Evolutionary conservation across 1,139 yeast species (phyloP), one percentile per base, ranked within the genome.

Genomic region (Blastobotrys aristatus): DNA sequence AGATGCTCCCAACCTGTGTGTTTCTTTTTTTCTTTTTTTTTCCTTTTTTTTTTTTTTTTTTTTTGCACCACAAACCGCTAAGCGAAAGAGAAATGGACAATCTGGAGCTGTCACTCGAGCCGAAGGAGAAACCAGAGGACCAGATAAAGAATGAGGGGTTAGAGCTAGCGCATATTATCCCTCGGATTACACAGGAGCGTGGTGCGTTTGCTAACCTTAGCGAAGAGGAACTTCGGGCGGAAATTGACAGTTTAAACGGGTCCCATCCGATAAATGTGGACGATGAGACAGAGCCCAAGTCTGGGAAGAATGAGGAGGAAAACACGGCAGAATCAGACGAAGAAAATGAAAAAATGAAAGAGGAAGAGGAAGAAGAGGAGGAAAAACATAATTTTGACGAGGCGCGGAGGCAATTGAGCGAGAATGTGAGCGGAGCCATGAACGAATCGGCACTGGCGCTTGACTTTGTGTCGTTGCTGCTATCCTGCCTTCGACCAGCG

Each of bases 391-490:
- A 48, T 14, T 83, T 84, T 57, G 73, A 73, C 45, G 73, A 73
- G 46, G 73, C 80, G 24, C 79, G 85, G 52, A 63, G 70, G 16
- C 81, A 82, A 51, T 72, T 87, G 47, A 61, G 81, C 20, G 72
- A 72, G 26, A 71, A 76, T 44, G 73, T 89, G 29, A 58, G 78
- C 50, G 66, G 77, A 2, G 96, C 98, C 0, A 72, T 86, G 58
- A 92, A 92, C 62, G 97, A 92, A 62, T 82, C 95, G 0, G 89
- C 96, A 0, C 68, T 92, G 37, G 82, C 96, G 0, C 70, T 90
- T 50, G 98, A 92, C 61, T 86, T 90, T 57, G 84, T 90, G 1
- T 87, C 96, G 1, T 71, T 92, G 50, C 68, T 94, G 48, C 72
- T 92, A 40, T 84, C 96, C n/a, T 76, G 88, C 14, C 79, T 80